Evolutionary conservation across 768 basidiomycete species (phyloP), one percentile per base, ranked within the genome.

Genomic region (Tremella fuciformis): DNA sequence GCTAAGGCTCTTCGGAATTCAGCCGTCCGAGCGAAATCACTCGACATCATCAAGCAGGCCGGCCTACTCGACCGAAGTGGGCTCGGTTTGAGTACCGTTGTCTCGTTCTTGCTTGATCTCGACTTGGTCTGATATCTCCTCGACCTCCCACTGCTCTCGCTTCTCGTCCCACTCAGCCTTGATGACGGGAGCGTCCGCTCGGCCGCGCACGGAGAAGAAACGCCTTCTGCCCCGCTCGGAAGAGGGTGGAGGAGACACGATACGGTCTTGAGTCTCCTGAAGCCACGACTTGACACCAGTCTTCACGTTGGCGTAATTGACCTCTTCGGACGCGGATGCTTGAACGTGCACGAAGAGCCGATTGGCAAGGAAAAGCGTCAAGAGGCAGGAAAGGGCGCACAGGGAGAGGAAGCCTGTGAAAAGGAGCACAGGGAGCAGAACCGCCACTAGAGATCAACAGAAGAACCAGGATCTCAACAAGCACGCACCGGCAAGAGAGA

Each of bases 341-440:
- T 52, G 34, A 48, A 70, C 21, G 53, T 70, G 62, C 19, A 73
- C 59, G 58, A 70, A 73, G 2, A 73, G 63, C 26, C 71, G 44
- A 51, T 73, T 66, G 2, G 55, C 47, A n/a, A 73, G 69, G 60
- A 73, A 73, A 38, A 69, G 59, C 15, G 58, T 38, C 3, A 73
- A 24, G 4, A 73, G 63, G 53, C 58, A 60, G 1, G 64, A 34
- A 13, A 70, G 61, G 19, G 58, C 50, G 42, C 47, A 25, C 21
- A 63, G 22, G 18, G 71, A 61, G 22, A 64, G 16, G 50, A 67
- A 47, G 16, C 64, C 47, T 3, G 67, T 70, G 54, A 68, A 50
- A 48, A 70, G 60, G 4, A 73, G 56, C 21, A 69, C 47, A 11
- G 71, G 71, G 13, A 68, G 60, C 52, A 73, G 66, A 46, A 70